Percentiles rank a stretch among this genome's conserved stretches.
These are phyloP conservation scores for Coniosporium apollinis DNA, from an alignment of 495 filamentous ascomycete species.

Conservation along the genomic window DNA sequence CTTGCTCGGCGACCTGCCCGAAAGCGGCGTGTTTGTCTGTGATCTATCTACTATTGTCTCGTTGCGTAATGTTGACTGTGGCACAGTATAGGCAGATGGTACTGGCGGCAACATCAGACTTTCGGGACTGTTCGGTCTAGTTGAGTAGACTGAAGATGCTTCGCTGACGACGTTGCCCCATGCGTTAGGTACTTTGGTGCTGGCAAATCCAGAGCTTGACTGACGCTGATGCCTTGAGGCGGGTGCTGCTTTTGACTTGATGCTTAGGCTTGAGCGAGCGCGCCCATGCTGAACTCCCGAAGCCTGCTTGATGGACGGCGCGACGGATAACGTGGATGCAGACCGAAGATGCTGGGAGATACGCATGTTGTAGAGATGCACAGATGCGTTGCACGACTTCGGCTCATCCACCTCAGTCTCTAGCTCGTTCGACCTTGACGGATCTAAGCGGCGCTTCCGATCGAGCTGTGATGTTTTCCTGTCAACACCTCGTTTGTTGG, in stretches of 20 bases:
- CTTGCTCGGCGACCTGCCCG: too few relatives aligned
- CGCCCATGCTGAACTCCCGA: background rate
- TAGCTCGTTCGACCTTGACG: background rate
- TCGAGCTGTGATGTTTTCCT: background rate
- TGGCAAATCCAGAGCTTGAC: slow-evolving; percentile 15
- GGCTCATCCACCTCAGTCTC: background rate
- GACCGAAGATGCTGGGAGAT: slow-evolving; percentile 17
- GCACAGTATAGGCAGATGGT: too few relatives aligned
- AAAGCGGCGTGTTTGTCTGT: too few relatives aligned
- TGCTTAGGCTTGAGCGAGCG: slow-evolving; percentile 3
- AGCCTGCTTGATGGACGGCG: slow-evolving; percentile 1
- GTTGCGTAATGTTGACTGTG: too few relatives aligned
- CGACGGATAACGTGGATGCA: slow-evolving; percentile 10
- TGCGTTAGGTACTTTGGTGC: slow-evolving; percentile 10
- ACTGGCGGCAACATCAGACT: too few relatives aligned
- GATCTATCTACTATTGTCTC: too few relatives aligned
- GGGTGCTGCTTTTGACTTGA: background rate
- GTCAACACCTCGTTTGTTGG: background rate
- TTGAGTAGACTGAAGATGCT: slow-evolving; percentile 14
- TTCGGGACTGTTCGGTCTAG: slow-evolving; percentile 10
- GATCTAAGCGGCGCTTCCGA: background rate
- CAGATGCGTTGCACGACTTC: slow-evolving; percentile 3
- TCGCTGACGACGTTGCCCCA: slow-evolving; percentile 15
- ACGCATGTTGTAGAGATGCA: slow-evolving; percentile 17
- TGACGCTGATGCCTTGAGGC: slow-evolving; percentile 8